phyloP scores from a whole-genome alignment of 1,284 basidiomycete species.

The Coriolopsis trogii region DNA sequence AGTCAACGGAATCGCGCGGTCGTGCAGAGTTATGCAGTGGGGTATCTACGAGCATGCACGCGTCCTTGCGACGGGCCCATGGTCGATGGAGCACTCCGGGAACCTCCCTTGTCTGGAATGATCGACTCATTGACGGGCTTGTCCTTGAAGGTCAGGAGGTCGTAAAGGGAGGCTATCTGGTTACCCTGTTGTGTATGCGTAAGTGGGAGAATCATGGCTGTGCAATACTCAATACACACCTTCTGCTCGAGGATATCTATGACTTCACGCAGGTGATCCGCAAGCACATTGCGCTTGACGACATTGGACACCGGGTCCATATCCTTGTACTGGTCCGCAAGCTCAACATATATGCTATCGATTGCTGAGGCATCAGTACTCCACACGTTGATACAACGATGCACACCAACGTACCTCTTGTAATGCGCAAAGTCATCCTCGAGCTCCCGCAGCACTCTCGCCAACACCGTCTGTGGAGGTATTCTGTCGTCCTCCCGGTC shows the following conservation, averaged over 20 bases:
- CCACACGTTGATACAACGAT: neutral
- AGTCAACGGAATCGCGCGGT: no score
- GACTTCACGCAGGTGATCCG: slow-evolving; percentile 85
- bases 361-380: slow-evolving; percentile 6
- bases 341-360: slow-evolving; percentile 83
- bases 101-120: slow-evolving; percentile 26
- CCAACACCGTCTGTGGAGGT: slow-evolving; percentile 83
- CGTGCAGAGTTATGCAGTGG: slow-evolving; percentile 11
- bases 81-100: slow-evolving; percentile 2
- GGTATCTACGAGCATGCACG: slow-evolving; percentile 14
- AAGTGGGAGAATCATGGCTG: no score
- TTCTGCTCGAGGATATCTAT: slow-evolving; percentile 89
- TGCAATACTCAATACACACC: slow-evolving; percentile 43
- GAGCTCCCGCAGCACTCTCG: slow-evolving; percentile 78
- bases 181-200: slow-evolving; percentile 70
- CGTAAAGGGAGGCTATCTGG: slow-evolving; percentile 85
- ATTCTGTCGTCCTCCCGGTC: slow-evolving; percentile 40
- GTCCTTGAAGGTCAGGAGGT: slow-evolving; percentile 75
- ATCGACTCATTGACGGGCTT: slow-evolving; percentile 47
- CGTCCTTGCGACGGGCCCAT: slow-evolving; percentile 5
- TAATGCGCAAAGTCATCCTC: slow-evolving; percentile 92
- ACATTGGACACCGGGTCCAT: slow-evolving; percentile 85
- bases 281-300: slow-evolving; percentile 78
- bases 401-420: slow-evolving; percentile 61
- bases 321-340: slow-evolving; percentile 87